A percentile compares a stretch with the other conserved stretches of the same genome.
Evolutionary conservation across 257 asterid genomes (phyloP).

Genomic region (Marsdenia floribunda): DNA sequence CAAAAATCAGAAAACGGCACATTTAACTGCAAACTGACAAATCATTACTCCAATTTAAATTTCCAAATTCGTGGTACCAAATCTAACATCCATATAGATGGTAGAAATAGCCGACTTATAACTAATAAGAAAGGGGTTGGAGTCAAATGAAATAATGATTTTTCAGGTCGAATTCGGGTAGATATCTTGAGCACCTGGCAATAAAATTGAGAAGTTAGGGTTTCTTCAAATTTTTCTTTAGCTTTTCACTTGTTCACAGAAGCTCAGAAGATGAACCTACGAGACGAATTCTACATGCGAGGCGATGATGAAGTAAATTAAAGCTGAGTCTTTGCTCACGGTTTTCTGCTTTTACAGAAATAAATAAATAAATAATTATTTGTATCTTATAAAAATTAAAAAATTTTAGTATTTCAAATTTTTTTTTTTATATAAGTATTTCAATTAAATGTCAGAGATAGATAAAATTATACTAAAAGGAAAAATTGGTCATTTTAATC

Average conservation of each 20-base stretch:
- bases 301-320: no score
- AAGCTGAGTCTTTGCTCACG: no score
- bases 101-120: slow-evolving; percentile 36
- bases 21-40: neutral
- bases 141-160: neutral
- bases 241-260: slow-evolving; percentile 9
- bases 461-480: no score
- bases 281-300: slow-evolving; percentile 9
- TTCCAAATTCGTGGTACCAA: no score
- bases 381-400: no score
- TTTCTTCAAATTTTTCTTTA: neutral
- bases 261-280: neutral
- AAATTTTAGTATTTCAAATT: no score
- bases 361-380: no score
- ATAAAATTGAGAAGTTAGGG: neutral
- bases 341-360: no score
- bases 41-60: neutral
- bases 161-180: neutral
- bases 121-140: no score
- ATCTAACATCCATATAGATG: neutral
- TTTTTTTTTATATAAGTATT: no score
- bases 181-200: neutral
- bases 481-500: no score
- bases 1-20: neutral
- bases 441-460: no score